Evolutionary conservation across 2,329 filamentous ascomycete species (phyloP).

Genomic region (Neocucurbitaria cava): DNA sequence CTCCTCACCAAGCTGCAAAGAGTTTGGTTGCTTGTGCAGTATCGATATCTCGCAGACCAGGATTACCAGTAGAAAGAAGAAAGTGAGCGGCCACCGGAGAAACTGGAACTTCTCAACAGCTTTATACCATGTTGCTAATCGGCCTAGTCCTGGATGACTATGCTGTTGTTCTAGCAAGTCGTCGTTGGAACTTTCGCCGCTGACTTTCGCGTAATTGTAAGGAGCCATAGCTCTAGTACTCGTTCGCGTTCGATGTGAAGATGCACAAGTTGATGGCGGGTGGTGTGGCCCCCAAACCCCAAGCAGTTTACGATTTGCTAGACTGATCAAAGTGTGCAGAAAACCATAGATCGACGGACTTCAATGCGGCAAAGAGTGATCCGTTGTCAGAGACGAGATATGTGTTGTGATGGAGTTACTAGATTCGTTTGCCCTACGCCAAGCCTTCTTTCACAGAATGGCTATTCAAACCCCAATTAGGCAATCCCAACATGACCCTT

Average conservation of each 20-base stretch:
- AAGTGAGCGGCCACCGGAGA: conserved; percentile 15
- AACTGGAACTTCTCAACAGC: neutral
- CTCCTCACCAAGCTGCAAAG: conserved; percentile 11
- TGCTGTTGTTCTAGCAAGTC: conserved; percentile 3
- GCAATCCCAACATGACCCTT: neutral
- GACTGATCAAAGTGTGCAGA: too few relatives aligned
- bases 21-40: conserved; percentile 13
- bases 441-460: neutral
- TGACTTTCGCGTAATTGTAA: conserved; percentile 20
- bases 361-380: too few relatives aligned
- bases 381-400: too few relatives aligned
- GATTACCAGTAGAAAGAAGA: conserved; percentile 14
- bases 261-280: too few relatives aligned
- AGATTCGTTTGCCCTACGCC: neutral
- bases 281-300: too few relatives aligned
- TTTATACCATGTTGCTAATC: conserved; percentile 2
- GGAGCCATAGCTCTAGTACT: neutral
- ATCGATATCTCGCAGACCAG: conserved; percentile 20
- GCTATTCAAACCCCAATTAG: neutral
- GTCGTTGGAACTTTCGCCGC: conserved; percentile 9
- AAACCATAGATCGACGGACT: too few relatives aligned
- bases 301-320: too few relatives aligned
- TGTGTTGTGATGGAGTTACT: neutral
- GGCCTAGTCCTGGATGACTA: neutral
- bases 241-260: neutral